phyloP scores from a whole-genome alignment of 805 yeast species.

The Kuraishia ogatae region DNA sequence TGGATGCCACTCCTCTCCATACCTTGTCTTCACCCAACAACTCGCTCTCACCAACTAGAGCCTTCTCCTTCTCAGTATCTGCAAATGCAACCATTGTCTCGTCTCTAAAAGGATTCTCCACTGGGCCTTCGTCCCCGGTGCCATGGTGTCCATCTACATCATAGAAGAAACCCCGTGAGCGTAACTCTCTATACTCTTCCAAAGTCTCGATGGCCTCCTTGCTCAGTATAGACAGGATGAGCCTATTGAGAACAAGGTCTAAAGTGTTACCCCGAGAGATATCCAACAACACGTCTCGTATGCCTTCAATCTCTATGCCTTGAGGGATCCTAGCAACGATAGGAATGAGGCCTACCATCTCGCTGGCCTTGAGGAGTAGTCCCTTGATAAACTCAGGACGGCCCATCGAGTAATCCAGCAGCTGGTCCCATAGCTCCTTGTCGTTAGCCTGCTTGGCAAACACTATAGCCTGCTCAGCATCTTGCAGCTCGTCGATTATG shows the following conservation, averaged over 20 bases:
- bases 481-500: slow-evolving; percentile 68
- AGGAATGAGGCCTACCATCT: slow-evolving; percentile 56
- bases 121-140: no score
- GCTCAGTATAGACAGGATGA: slow-evolving; percentile 46
- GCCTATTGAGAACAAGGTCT: slow-evolving; percentile 40
- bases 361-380: slow-evolving; percentile 61
- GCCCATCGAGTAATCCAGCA: slow-evolving; percentile 60
- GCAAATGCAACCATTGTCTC: slow-evolving; percentile 14
- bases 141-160: slow-evolving; percentile 13
- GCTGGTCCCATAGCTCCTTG: slow-evolving; percentile 70
- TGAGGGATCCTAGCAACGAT: slow-evolving; percentile 59
- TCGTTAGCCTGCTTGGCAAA: slow-evolving; percentile 68
- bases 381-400: slow-evolving; percentile 74
- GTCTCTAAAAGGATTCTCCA: slow-evolving; percentile 7
- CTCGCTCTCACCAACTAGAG: slow-evolving; percentile 20
- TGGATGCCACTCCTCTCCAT: slow-evolving; percentile 19
- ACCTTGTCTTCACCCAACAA: slow-evolving; percentile 17
- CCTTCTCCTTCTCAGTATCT: neutral
- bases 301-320: slow-evolving; percentile 53
- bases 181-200: slow-evolving; percentile 16
- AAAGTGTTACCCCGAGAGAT: slow-evolving; percentile 60
- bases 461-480: slow-evolving; percentile 72
- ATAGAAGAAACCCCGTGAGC: slow-evolving; percentile 24
- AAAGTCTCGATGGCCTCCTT: slow-evolving; percentile 37
- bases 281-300: slow-evolving; percentile 49